phyloP scores from a whole-genome alignment of 2,329 filamentous ascomycete genomes.

The Colletotrichum sp. region DNA sequence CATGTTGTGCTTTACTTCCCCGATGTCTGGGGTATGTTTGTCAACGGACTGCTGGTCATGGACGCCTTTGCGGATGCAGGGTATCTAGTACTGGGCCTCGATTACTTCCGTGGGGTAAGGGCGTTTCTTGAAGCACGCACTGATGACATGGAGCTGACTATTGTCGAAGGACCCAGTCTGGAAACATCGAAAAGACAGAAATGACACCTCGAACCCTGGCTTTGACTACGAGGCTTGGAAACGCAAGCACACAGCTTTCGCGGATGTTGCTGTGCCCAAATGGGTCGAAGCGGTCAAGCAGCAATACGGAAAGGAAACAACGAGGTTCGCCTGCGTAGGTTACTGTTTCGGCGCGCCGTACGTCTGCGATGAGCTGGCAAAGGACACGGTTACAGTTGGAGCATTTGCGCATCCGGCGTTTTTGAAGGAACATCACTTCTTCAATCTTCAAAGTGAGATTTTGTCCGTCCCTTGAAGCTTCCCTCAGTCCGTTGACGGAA shows the following conservation, averaged over 20 bases:
- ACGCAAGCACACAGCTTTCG: conserved; percentile 46
- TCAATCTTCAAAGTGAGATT: neutral
- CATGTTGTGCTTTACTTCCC: neutral
- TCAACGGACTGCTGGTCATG: neutral
- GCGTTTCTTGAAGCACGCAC: neutral
- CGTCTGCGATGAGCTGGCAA: conserved; percentile 35
- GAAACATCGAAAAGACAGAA: conserved; percentile 38
- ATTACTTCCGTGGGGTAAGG: neutral
- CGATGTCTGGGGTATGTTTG: neutral
- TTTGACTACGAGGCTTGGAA: conserved; percentile 56
- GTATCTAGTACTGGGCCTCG: neutral
- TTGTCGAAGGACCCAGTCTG: conserved; percentile 42
- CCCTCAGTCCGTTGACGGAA: neutral
- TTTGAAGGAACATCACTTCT: neutral
- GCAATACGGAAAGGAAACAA: conserved; percentile 35
- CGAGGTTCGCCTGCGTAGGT: conserved; percentile 45
- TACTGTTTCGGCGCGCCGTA: conserved; percentile 48
- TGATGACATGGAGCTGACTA: neutral
- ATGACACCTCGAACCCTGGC: conserved; percentile 34
- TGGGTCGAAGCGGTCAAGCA: conserved; percentile 45
- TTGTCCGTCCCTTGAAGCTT: fast-evolving
- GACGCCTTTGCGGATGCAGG: neutral
- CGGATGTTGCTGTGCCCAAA: conserved; percentile 43
- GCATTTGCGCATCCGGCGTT: neutral
- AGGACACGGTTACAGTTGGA: neutral